phyloP scores from a whole-genome alignment of 148 eudicot species.

The Beta vulgaris region DNA sequence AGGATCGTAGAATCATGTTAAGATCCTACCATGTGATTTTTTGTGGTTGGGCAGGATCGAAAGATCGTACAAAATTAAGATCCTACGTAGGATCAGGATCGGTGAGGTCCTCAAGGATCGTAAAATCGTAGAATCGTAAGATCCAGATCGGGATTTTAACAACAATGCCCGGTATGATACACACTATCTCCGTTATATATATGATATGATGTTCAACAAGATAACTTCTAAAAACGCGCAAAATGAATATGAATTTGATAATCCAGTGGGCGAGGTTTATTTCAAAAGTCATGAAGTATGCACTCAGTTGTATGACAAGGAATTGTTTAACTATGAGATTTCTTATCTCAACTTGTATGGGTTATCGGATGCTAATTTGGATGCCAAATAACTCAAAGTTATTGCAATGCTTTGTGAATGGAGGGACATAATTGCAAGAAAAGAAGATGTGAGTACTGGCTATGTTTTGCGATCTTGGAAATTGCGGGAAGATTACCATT shows the following conservation, averaged over 20 bases:
- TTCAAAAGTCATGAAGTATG: background rate
- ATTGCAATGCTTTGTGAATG: background rate
- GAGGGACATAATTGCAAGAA: slow-evolving; percentile 18
- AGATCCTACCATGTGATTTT: too few relatives aligned
- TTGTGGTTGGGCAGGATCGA: too few relatives aligned
- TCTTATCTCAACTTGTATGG: slow-evolving; percentile 15
- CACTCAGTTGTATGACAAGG: slow-evolving; percentile 1
- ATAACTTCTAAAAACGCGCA: background rate
- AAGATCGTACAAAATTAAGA: too few relatives aligned
- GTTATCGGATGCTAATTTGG: background rate
- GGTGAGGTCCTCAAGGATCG: too few relatives aligned
- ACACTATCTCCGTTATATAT: background rate
- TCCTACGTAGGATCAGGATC: too few relatives aligned
- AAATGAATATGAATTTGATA: too few relatives aligned
- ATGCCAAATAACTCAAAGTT: background rate
- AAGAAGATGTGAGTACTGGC: slow-evolving; percentile 20
- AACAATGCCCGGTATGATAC: slow-evolving; percentile 12
- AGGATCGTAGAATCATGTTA: too few relatives aligned
- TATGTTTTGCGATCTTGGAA: slow-evolving; percentile 11
- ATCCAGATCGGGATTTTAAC: too few relatives aligned
- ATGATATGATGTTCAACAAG: background rate
- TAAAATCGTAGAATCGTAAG: too few relatives aligned
- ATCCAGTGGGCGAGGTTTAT: background rate
- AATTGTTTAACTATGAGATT: background rate
- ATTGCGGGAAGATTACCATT: background rate